phyloP scores from a whole-genome alignment of 1,139 yeast genomes.

The Trichomonascaceae sp. region DNA sequence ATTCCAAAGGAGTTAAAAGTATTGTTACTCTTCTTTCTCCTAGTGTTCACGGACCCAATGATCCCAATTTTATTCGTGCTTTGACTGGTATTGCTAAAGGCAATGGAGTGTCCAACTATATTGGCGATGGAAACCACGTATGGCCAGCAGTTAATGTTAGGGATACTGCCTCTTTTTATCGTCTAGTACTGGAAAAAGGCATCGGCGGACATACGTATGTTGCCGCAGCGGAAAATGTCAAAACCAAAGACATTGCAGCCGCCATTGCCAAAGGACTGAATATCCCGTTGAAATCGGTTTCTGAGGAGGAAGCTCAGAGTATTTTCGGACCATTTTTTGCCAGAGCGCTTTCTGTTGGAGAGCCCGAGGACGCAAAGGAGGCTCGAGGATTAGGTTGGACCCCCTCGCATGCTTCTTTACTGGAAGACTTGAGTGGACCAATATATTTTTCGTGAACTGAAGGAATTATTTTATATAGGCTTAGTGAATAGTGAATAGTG shows the following conservation, averaged over 20 bases:
- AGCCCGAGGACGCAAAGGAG: not conserved
- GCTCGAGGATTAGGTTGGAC: constrained; percentile 7
- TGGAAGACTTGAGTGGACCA: constrained; percentile 2
- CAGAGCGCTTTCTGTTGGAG: not conserved
- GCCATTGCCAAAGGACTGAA: not conserved
- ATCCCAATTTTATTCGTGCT: constrained; percentile 20
- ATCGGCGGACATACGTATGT: constrained; percentile 11
- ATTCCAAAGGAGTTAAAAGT: constrained; percentile 1
- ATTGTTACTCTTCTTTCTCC: constrained; percentile 5
- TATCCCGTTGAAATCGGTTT: constrained; percentile 8
- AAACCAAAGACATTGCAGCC: not conserved
- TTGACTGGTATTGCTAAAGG: constrained; percentile 17
- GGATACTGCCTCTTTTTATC: constrained; percentile 31
- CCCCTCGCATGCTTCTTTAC: not conserved
- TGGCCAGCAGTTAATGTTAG: constrained; percentile 33
- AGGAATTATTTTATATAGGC: too few species aligned
- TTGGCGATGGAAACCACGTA: constrained; percentile 28
- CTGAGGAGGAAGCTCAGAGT: not conserved
- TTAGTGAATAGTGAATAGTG: too few species aligned
- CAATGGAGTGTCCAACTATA: constrained; percentile 21
- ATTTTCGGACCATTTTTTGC: not conserved
- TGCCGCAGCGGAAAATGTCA: constrained; percentile 27
- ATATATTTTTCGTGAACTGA: too few species aligned
- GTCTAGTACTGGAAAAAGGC: constrained; percentile 30
- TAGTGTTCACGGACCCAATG: constrained; percentile 16